Evolutionary conservation across 2,329 filamentous ascomycete genomes (phyloP).

Genomic region (Colletotrichum acutatum): DNA sequence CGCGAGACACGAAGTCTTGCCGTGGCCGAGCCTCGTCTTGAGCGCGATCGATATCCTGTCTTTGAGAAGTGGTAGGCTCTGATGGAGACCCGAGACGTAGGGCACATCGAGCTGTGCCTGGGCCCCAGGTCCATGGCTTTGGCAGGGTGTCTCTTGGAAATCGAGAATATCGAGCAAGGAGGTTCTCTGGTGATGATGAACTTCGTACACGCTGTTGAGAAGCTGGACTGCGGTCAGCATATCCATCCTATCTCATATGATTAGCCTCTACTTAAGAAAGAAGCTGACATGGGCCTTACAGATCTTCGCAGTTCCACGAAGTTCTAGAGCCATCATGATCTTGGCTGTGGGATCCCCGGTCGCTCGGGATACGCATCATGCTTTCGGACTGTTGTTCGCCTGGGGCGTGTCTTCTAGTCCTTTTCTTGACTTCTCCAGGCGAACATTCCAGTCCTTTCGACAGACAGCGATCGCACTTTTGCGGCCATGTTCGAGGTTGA

Average conservation of each 20-base stretch:
- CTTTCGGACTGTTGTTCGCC: neutral
- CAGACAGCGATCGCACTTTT: neutral
- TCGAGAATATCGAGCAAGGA: neutral
- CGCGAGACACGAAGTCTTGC: neutral
- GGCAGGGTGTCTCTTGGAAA: neutral
- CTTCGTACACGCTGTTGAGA: neutral
- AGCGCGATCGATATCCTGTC: neutral
- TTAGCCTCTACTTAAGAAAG: neutral
- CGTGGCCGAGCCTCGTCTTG: neutral
- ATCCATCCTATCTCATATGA: neutral
- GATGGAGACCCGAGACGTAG: neutral
- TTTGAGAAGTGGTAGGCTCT: slow-evolving; percentile 1
- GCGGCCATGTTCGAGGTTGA: neutral
- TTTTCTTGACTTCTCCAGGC: neutral
- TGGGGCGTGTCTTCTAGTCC: neutral
- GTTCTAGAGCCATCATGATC: too few species aligned
- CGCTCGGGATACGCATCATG: too few species aligned
- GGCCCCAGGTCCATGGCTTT: neutral
- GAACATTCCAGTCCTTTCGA: neutral
- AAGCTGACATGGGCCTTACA: neutral
- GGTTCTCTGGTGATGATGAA: neutral
- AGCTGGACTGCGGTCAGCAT: neutral
- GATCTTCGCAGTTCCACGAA: neutral
- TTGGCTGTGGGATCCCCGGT: neutral
- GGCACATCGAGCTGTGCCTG: neutral